phyloP scores from a whole-genome alignment of 139 green algal species.

The Closterium sp. region DNA sequence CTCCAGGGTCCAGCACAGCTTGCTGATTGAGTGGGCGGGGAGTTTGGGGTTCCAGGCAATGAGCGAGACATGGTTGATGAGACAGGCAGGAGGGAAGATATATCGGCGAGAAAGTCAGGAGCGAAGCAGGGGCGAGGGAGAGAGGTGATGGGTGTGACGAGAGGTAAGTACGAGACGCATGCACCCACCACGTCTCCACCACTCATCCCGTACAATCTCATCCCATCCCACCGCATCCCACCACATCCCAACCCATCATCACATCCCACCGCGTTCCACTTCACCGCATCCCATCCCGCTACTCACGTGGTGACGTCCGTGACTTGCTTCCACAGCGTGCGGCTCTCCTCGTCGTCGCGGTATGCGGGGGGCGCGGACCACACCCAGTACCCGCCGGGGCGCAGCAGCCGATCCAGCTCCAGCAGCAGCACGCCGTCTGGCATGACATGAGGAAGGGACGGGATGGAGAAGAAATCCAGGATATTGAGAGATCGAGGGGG shows the following conservation, averaged over 20 bases:
- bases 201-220: background rate
- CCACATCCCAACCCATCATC: background rate
- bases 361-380: constrained; percentile 19
- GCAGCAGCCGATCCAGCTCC: constrained; percentile 16
- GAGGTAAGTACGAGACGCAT: background rate
- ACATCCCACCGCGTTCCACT: too few species aligned
- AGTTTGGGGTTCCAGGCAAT: background rate
- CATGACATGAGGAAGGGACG: too few species aligned
- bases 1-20: constrained; percentile 23
- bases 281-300: background rate
- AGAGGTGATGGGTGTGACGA: background rate
- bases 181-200: background rate
- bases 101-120: background rate
- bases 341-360: constrained; percentile 5
- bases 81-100: background rate
- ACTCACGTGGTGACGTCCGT: background rate
- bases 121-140: background rate
- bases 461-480: background rate
- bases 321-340: background rate
- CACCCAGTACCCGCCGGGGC: constrained; percentile 19
- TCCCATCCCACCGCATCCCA: background rate
- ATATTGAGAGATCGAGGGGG: background rate
- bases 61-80: background rate
- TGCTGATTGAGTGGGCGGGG: background rate
- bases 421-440: constrained; percentile 13